Evolutionary conservation across 1,139 yeast genomes (phyloP).

Genomic region (Nakaseomyces delphensis): DNA sequence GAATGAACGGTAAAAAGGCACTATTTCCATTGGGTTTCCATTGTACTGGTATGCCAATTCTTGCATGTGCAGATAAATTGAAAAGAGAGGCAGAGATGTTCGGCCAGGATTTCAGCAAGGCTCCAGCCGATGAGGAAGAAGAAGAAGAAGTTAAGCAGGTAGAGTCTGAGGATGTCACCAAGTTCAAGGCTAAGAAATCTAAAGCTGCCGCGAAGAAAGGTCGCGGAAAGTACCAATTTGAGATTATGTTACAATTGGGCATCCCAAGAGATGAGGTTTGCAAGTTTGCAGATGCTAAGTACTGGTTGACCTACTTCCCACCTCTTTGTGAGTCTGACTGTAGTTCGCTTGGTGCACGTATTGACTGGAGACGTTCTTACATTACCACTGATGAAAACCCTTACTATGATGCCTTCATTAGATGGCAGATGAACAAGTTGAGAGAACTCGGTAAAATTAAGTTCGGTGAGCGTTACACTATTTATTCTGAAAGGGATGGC

Average conservation of each 20-base stretch:
- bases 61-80: constrained; percentile 92
- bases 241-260: constrained; percentile 91
- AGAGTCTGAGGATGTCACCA: constrained; percentile 69
- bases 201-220: constrained; percentile 93
- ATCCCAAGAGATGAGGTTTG: constrained; percentile 72
- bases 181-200: constrained; percentile 84
- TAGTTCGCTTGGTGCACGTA: constrained; percentile 77
- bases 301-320: constrained; percentile 91
- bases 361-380: constrained; percentile 97
- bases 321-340: constrained; percentile 80
- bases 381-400: constrained; percentile 94
- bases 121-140: constrained; percentile 49
- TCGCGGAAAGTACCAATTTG: constrained; percentile 87
- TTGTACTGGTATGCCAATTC: constrained; percentile 99
- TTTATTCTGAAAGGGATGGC: constrained; percentile 94
- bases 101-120: constrained; percentile 69
- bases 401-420: constrained; percentile 86
- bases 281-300: constrained; percentile 78
- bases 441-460: constrained; percentile 83
- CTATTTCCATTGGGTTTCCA: constrained; percentile 96
- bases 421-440: constrained; percentile 93
- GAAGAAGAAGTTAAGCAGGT: constrained; percentile 34
- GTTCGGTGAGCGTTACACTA: constrained; percentile 97
- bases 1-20: constrained; percentile 90
- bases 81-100: constrained; percentile 86